Percentiles rank a stretch among this genome's conserved stretches.
These are phyloP conservation scores for Huntiella moniliformis DNA, from an alignment of 2,329 filamentous ascomycete species.

Conservation along the genomic window DNA sequence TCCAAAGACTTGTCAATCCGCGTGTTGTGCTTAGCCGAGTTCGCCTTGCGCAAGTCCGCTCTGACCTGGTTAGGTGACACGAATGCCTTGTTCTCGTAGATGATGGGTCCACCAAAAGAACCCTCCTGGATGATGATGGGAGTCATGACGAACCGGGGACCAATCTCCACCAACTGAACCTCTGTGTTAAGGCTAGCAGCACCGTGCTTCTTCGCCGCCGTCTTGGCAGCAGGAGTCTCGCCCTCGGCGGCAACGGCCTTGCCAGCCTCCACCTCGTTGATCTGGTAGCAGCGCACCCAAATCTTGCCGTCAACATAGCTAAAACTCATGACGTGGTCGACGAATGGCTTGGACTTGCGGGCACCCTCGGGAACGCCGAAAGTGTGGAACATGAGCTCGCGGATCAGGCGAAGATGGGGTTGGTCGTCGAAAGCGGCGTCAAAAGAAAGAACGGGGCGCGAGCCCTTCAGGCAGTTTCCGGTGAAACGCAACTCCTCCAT, in stretches of 20 bases:
- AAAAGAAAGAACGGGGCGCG: conserved; percentile 77
- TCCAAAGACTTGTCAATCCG: conserved; percentile 59
- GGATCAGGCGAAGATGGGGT: conserved; percentile 64
- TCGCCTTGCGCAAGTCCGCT: conserved; percentile 56
- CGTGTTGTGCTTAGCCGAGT: conserved; percentile 59
- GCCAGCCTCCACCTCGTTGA: conserved; percentile 54
- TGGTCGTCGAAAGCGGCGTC: conserved; percentile 69
- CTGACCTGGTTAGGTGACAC: conserved; percentile 90
- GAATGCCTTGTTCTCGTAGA: conserved; percentile 97
- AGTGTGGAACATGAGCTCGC: conserved; percentile 74
- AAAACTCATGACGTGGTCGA: conserved; percentile 89
- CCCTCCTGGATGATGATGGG: conserved; percentile 92
- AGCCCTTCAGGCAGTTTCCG: conserved; percentile 90
- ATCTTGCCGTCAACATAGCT: conserved; percentile 83
- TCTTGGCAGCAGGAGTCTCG: conserved; percentile 17
- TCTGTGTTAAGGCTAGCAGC: conserved; percentile 42
- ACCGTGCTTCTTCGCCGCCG: conserved; percentile 17
- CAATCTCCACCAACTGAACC: conserved; percentile 76
- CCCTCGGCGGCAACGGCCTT: conserved; percentile 26
- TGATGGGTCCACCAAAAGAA: conserved; percentile 85
- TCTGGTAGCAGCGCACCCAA: conserved; percentile 90
- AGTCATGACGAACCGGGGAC: conserved; percentile 78
- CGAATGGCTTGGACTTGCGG: conserved; percentile 81
- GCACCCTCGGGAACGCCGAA: conserved; percentile 85
- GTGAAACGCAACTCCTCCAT: conserved; percentile 96